phyloP scores from a whole-genome alignment of 2,329 filamentous ascomycete genomes.

The Trichoderma guizhouense region DNA sequence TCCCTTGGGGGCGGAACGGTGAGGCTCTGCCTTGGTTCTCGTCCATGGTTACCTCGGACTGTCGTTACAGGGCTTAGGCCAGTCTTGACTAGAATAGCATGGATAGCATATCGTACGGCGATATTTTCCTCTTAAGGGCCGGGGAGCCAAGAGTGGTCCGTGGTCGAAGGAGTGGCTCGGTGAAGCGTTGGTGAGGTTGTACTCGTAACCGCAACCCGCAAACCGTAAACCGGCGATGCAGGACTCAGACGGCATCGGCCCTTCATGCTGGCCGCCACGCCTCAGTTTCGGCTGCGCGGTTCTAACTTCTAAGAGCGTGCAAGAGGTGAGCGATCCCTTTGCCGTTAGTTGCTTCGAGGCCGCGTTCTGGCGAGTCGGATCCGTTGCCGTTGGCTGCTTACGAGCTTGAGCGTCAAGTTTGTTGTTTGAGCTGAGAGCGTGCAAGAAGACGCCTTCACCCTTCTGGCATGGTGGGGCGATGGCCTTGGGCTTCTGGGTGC shows the following conservation, averaged over 20 bases:
- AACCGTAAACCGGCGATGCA: neutral
- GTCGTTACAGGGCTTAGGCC: slow-evolving; percentile 13
- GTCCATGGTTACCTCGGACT: neutral
- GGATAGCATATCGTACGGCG: neutral
- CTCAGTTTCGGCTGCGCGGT: neutral
- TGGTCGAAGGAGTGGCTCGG: neutral
- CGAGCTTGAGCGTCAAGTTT: neutral
- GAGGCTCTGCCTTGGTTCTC: neutral
- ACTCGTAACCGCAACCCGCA: neutral
- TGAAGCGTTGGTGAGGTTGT: neutral
- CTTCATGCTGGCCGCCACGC: slow-evolving; percentile 3
- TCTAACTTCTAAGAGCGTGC: neutral
- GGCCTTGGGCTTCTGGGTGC: neutral
- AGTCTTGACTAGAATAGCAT: neutral
- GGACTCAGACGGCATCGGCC: slow-evolving; percentile 7
- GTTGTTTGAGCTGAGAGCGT: neutral
- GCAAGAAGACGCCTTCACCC: neutral
- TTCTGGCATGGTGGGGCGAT: neutral
- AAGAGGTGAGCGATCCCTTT: neutral
- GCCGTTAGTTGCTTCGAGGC: neutral
- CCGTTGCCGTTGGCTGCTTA: slow-evolving; percentile 8
- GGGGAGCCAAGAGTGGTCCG: neutral
- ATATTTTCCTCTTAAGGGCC: neutral
- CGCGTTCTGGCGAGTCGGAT: slow-evolving; percentile 9
- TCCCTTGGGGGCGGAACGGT: neutral